Base-by-base conservation (phyloP, 1,139 yeast genomes). In the Debaryomyces psychrophilus region DNA sequence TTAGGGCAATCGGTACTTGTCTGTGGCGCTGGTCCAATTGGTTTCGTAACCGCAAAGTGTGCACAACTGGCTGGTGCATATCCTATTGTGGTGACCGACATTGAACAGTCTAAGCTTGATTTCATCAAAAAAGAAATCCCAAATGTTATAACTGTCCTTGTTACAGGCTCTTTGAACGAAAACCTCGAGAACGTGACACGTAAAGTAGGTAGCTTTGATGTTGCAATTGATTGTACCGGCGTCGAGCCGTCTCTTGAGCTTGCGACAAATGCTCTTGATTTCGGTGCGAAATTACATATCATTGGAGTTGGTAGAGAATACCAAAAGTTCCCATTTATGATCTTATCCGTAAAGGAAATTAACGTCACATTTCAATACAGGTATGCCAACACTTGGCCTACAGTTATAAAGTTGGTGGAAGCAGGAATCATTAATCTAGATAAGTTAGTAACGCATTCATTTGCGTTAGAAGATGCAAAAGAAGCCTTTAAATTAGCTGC, bases 241-340 rank as follows among this genome's bases (percentile, higher is more conserved):
- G 58, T 62, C 28, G 66, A 59, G 38, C 45, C 61, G 29, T 55
- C 67, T 44, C 52, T 69, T 55, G 53, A 59, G 55, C 57, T 67
- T 41, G 62, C 61, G 27, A 65, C 67, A 22, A 61, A 62, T 39
- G 66, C 63, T 29, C 63, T 60, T 7, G 63, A 70, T 58, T 62
- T 71, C 53, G 54, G 65, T 12, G 75, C 73, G 23, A 50, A 57
- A 18, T 47, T 69, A 15, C 57, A 64, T 42, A 61, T 69, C 8
- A 63, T 69, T 48, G 74, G 75, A 43, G 73, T 69, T 7, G 73
- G 73, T 26, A 58, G 57, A 45, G 57, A 52, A 23, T 55, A 65
- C 44, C 63, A 67, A 53, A 62, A 63, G 41, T 64, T 69, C 57
- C 73, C 73, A 46, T 68, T 69, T 56, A 69, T 68, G 73, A 66